These are phyloP conservation scores for Kurtzmaniella cleridarum DNA, from an alignment of 805 yeast species.

Conservation along the genomic window DNA sequence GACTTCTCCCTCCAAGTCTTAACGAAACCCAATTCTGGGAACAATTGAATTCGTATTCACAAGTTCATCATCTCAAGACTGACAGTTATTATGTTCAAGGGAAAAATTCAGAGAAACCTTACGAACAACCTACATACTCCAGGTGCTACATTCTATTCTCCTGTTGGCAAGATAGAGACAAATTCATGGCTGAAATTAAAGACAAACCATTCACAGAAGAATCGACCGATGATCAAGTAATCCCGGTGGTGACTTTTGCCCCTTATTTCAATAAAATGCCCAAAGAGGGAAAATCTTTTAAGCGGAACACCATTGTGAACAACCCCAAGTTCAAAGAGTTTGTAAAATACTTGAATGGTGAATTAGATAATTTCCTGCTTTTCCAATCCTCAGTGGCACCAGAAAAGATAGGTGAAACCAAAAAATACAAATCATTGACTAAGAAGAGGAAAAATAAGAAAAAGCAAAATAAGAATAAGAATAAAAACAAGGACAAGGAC, in stretches of 20 bases:
- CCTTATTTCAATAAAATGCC: constrained; percentile 24
- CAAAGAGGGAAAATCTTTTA: constrained; percentile 1
- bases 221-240: constrained; percentile 19
- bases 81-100: constrained; percentile 39
- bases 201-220: constrained; percentile 15
- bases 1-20: constrained; percentile 42
- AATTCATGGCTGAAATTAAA: constrained; percentile 20
- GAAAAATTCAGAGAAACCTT: constrained; percentile 31
- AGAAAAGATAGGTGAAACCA: constrained; percentile 3
- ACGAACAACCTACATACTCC: constrained; percentile 34
- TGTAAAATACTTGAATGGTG: constrained; percentile 12
- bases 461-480: neutral
- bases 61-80: constrained; percentile 8
- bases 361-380: constrained; percentile 4
- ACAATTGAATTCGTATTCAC: constrained; percentile 10
- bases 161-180: constrained; percentile 16
- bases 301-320: constrained; percentile 9
- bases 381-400: constrained; percentile 8
- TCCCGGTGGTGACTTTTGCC: constrained; percentile 32
- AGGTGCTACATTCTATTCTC: constrained; percentile 37
- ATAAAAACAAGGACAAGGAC: constrained; percentile 1
- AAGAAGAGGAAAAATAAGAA: constrained; percentile 1
- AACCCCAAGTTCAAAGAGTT: constrained; percentile 14
- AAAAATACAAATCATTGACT: constrained; percentile 4
- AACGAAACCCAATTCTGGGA: constrained; percentile 21